Evolutionary conservation across 2,329 filamentous ascomycete genomes (phyloP), one percentile per base, ranked within the genome.

Genomic region (Lasiodiplodia sp.): DNA sequence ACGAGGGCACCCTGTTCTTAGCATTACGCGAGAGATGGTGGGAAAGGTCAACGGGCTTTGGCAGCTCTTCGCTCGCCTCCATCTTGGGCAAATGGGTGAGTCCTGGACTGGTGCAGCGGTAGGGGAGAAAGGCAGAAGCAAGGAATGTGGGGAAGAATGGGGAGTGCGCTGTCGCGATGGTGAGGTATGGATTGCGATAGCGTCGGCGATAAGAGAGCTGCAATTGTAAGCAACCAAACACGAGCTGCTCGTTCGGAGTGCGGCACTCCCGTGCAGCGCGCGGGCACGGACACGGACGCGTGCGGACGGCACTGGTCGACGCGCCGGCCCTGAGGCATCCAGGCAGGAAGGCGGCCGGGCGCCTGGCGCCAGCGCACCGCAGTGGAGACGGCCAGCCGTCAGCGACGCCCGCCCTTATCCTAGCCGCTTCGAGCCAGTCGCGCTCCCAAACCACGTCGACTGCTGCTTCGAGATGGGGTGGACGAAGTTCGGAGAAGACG

Each of bases 1-100:
- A 83, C 75, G 90, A 96, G 7, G 87, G 83, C 7, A 83, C 73
- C 10, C 93, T 87, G 57, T 87, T 86, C 75, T 86, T 90, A 58
- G 93, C 91, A 55, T 88, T 85, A 68, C 88, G 84, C 0, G 92
- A 94, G 73, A 90, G 91, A 77, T 94, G 91, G 77, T 97, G 92
- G 73, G 89, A 91, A 70, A 97, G 84, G 78, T 97, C 91, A 72
- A 89, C 82, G 6, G 94, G 93, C 68, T 47, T 40, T 23, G 66
- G 56, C 6, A 68, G 47, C n/a, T 55, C 51, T 14, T 23, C n/a
- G 23, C 11, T 16, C 11, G 40, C 11, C 18, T 18, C 65, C 65
- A 67, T 67, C 3, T 28, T 60, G 38, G 65, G 40, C 2, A 31
- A n/a, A 8, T 25, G 28, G n/a, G 49, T 10, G n/a, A 5, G 2